Evolutionary conservation across 2,329 filamentous ascomycete genomes (phyloP), one percentile per base, ranked within the genome.

Genomic region (Colletotrichum karsti): DNA sequence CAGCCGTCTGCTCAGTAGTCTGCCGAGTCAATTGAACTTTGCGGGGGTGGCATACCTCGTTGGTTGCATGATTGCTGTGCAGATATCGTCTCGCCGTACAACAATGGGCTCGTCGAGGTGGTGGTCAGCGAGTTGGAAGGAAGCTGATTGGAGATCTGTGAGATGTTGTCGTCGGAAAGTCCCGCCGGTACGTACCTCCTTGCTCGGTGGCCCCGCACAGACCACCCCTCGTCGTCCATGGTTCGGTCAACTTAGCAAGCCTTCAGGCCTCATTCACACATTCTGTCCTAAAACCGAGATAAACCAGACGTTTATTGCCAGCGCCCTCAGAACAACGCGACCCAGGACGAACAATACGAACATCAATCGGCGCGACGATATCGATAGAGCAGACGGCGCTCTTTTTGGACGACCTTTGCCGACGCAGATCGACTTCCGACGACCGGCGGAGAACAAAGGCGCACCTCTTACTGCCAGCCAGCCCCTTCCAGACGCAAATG

Each of bases 21-120:
- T 8, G 6, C 10, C 5, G 7, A 30, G 3, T 46, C 66, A 69
- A 68, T 68, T 61, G 58, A 50, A 5, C 37, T 10, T 41, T n/a
- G 13, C 7, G 3, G 18, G 42, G 20, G 22, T 24, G 7, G 20
- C 63, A 18, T 60, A 76, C 75, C 75, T 76, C 41, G 75, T 71
- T 63, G 74, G 73, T 67, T 74, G 73, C 75, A 77, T 77, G 59
- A 66, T 76, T 72, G 63, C 61, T 72, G 46, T 63, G 72, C 71
- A 63, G 18, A 44, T 66, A 41, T 69, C 66, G 56, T 61, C 46
- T 65, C 65, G 69, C 51, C 54, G 57, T 60, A 46, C 56, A 56
- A 64, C 51, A 60, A 67, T 46, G 55, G 50, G 58, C 59, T 35
- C n/a, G 53, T 58, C 30, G 24, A 26, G 56, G 30, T 63, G 54